Percentiles rank a stretch among this genome's conserved stretches.
These are phyloP conservation scores for Scheffersomyces stambukii DNA, from an alignment of 1,139 yeast genomes.

Conservation along the genomic window DNA sequence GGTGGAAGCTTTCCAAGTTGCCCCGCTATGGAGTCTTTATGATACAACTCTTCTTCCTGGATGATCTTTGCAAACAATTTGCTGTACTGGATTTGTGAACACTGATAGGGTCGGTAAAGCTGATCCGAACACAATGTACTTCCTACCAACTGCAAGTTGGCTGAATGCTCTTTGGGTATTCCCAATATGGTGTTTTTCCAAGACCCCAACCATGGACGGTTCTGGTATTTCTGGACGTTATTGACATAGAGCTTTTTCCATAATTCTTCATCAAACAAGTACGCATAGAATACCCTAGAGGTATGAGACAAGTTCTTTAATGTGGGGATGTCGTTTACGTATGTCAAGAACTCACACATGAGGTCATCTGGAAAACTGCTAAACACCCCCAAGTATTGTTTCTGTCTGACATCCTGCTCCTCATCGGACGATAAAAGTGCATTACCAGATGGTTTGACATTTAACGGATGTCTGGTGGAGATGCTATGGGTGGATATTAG, in stretches of 20 bases:
- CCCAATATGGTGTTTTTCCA: slow-evolving; percentile 67
- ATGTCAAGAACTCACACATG: slow-evolving; percentile 42
- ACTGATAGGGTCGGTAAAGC: slow-evolving; percentile 74
- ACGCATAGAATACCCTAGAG: slow-evolving; percentile 70
- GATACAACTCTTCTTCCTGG: slow-evolving; percentile 39
- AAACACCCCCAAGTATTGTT: slow-evolving; percentile 48
- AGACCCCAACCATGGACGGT: slow-evolving; percentile 61
- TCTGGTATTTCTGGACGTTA: slow-evolving; percentile 13
- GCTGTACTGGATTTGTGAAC: slow-evolving; percentile 63
- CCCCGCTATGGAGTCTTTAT: slow-evolving; percentile 18
- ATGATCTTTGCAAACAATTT: slow-evolving; percentile 44
- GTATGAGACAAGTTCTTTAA: slow-evolving; percentile 50
- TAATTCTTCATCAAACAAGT: slow-evolving; percentile 66
- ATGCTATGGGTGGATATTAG: slow-evolving; percentile 19
- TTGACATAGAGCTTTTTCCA: slow-evolving; percentile 63
- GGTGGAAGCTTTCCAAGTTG: slow-evolving; percentile 19
- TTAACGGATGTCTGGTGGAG: slow-evolving; percentile 57
- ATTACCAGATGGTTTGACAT: slow-evolving; percentile 74
- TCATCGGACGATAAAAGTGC: slow-evolving; percentile 24
- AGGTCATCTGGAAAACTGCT: slow-evolving; percentile 56
- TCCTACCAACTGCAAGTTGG: slow-evolving; percentile 35
- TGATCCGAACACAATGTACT: slow-evolving; percentile 50
- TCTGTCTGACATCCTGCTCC: slow-evolving; percentile 20
- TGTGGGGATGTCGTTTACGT: slow-evolving; percentile 40
- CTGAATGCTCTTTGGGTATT: slow-evolving; percentile 27